Conservation (phyloP, 306 rosid species). For the Inga oerstediana region DNA sequence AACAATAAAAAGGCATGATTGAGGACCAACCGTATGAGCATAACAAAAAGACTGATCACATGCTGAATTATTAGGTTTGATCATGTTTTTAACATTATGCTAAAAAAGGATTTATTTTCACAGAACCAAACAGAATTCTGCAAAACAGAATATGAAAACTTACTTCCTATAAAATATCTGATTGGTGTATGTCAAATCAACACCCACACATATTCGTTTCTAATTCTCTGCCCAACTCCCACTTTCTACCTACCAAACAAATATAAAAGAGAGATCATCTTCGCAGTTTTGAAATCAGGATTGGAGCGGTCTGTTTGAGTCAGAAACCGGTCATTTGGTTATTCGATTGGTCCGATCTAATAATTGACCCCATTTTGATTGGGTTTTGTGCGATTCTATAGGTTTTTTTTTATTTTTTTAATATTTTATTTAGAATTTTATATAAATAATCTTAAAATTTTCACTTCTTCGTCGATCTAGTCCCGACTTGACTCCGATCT, state of each 20-base stretch:
- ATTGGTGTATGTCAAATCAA: not conserved
- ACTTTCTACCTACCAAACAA: not conserved
- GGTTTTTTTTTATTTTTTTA: too few species aligned
- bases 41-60: not conserved
- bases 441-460: too few species aligned
- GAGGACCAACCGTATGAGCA: not conserved
- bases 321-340: too few species aligned
- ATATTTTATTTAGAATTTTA: too few species aligned
- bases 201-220: not conserved
- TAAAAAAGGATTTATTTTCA: not conserved
- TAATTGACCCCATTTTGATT: too few species aligned
- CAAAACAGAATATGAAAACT: not conserved
- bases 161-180: not conserved
- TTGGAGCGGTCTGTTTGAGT: too few species aligned
- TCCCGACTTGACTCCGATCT: too few species aligned
- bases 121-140: not conserved
- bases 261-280: not conserved
- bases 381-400: too few species aligned
- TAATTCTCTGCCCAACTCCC: not conserved
- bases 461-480: too few species aligned
- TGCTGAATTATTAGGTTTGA: not conserved
- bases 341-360: too few species aligned
- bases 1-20: not conserved
- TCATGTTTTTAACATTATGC: not conserved
- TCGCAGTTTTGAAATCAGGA: too few species aligned